These are phyloP conservation scores for Agrocybe chaxingu DNA, from an alignment of 768 basidiomycete genomes.

Conservation along the genomic window DNA sequence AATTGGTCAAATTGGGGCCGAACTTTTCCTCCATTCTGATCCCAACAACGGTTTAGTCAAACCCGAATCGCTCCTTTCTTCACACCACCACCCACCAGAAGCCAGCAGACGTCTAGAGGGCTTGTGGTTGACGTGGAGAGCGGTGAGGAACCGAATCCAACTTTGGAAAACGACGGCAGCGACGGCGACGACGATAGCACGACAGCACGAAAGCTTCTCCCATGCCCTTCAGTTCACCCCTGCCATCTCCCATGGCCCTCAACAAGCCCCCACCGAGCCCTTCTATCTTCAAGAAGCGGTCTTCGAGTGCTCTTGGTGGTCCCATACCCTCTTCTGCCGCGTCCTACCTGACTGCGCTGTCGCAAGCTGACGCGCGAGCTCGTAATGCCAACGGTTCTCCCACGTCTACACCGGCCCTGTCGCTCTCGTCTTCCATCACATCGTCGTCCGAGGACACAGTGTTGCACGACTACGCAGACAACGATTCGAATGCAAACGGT, in stretches of 20 bases:
- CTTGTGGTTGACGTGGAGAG: too few relatives aligned
- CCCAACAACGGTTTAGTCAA: too few relatives aligned
- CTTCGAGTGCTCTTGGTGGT: slow-evolving; percentile 26
- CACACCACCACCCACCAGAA: too few relatives aligned
- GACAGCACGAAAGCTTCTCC: too few relatives aligned
- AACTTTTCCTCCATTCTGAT: too few relatives aligned
- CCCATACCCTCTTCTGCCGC: slow-evolving; percentile 31
- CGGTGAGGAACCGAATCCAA: too few relatives aligned
- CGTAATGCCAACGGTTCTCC: slow-evolving; percentile 41
- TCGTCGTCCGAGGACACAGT: slow-evolving; percentile 66
- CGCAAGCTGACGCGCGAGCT: slow-evolving; percentile 61
- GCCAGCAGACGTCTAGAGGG: too few relatives aligned
- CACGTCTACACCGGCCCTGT: slow-evolving; percentile 67
- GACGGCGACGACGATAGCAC: too few relatives aligned
- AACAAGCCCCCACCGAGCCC: slow-evolving; percentile 43
- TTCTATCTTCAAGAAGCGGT: slow-evolving; percentile 63
- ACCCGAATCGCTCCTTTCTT: too few relatives aligned
- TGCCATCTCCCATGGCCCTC: slow-evolving; percentile 64
- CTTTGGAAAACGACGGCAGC: too few relatives aligned
- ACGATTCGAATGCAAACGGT: slow-evolving; percentile 44
- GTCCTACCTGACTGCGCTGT: slow-evolving; percentile 40
- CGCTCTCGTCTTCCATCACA: slow-evolving; percentile 71
- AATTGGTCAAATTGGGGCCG: too few relatives aligned
- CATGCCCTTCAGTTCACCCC: slow-evolving; percentile 16
- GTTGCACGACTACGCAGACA: slow-evolving; percentile 52